Evolutionary conservation across 148 eudicot genomes (phyloP).

Genomic region (Drosera capensis): DNA sequence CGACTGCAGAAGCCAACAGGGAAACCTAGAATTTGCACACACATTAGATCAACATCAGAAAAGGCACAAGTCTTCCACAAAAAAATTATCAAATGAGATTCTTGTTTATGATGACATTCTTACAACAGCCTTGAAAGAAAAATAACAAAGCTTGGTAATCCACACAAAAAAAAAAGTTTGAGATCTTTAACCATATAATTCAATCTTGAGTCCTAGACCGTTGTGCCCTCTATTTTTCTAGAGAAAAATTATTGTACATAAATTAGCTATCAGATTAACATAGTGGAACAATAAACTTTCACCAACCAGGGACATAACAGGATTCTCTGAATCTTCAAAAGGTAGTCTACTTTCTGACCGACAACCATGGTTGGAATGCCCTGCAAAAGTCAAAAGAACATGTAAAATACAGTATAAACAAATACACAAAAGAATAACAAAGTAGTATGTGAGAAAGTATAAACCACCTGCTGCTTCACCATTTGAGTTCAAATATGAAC

Average conservation of each 20-base stretch:
- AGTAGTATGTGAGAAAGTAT: neutral
- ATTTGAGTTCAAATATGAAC: neutral
- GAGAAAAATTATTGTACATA: constrained; percentile 1
- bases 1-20: constrained; percentile 83
- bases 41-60: constrained; percentile 6
- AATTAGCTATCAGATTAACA: constrained; percentile 10
- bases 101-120: too few species aligned
- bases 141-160: too few species aligned
- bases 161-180: too few species aligned
- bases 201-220: too few species aligned
- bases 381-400: constrained; percentile 22
- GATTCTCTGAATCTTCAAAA: constrained; percentile 62
- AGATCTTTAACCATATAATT: too few species aligned
- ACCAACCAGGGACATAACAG: constrained; percentile 75
- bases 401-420: neutral
- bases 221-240: neutral
- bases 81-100: neutral
- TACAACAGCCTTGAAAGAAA: too few species aligned
- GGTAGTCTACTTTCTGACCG: constrained; percentile 43
- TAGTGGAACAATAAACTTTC: constrained; percentile 6
- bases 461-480: neutral
- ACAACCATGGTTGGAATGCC: constrained; percentile 23
- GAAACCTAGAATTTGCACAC: constrained; percentile 50
- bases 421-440: neutral
- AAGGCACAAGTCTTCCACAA: neutral